Base-by-base conservation (phyloP, 2,329 filamentous ascomycete species). In the Aspergillus persii region DNA sequence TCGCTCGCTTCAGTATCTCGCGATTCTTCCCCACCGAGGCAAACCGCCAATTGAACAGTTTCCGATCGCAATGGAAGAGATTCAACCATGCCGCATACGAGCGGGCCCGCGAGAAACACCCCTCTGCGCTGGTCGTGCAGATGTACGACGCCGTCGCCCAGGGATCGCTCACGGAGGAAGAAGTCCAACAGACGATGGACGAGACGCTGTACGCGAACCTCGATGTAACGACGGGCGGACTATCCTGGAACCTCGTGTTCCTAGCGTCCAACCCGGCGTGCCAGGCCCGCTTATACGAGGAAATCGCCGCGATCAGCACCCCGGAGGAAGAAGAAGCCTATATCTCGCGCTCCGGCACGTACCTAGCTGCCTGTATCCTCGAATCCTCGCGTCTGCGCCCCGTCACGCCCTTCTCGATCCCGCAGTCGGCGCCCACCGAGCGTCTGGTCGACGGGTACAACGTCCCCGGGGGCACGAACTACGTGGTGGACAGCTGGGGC, bases 201-300 rank as follows among this genome's bases (percentile, higher is more conserved):
- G 80, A 82, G 63, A 72, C 73, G 48, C 71, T 82, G 0, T 82
- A 75, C 59, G 79, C 77, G 2, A 81, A 82, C 58, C 69, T 82
- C 1, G 80, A 82, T 58, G 79, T 82, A 8, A 80, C 79, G 0
- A 74, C 73, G 2, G 76, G 77, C 4, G 77, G 66, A 1, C 51
- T 81, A 0, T 75, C 76, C 0, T 83, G 80, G 79, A 74, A 70
- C n/a, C 61, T 79, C 0, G 66, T 80, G 0, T 76, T 79, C 50
- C 66, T 83, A 0, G 78, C 79, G 1, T 68, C 70, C 2, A 47
- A 79, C 56, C 69, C 63, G 0, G 64, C 68, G 2, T 60, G 69
- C 3, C 77, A 80, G 57, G 56, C 55, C 5, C 52, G 68, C 8
- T 50, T 79, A 0, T 63, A 66, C 26, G 52, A 54, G 29, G 52